Base-by-base conservation (phyloP, 768 basidiomycete species). In the Trametes maxima region DNA sequence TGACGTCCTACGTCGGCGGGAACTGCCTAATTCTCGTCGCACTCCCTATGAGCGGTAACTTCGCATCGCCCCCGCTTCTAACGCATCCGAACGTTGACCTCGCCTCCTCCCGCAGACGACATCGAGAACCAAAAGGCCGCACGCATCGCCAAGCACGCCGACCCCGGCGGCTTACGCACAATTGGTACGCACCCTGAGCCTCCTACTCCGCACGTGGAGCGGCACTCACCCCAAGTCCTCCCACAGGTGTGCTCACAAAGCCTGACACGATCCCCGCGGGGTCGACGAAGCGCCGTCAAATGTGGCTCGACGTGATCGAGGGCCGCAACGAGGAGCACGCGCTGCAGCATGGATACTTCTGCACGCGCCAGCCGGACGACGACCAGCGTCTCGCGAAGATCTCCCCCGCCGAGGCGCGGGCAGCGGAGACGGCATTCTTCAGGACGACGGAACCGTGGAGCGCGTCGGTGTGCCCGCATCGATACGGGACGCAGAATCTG, bases 101-200 rank as follows among this genome's bases (percentile, higher is more conserved):
- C 40, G n/a, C 54, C 21, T 49, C 22, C 25, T 14, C 12, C 22
- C 43, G 37, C 54, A 91, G 90, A 88, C 59, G 89, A 92, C 62
- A 88, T 88, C 16, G 87, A 91, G 64, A 92, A 89, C 47, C 89
- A 92, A 69, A 88, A 86, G 0, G 89, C 89, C 0, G 83, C 87
- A 56, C 75, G 80, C 14, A 74, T 92, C 0, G 85, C 87, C 0
- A 86, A 84, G 64, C 52, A 75, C 13, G 74, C 79, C 42, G 89
- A 91, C 63, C 82, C 84, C 0, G 70, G 79, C 0, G 88, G 89
- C 0, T 78, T 78, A 44, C 79, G 88, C 3, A 92, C 89, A 0
- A 86, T 91, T n/a, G 89, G 90, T 88, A 60, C 6, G 40, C 28
- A 33, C 28, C 28, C 28, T 33, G 28, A 3, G 28, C 28, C 28